Evolutionary conservation across 495 filamentous ascomycete species (phyloP).

Genomic region (Talaromyces thailandensis): DNA sequence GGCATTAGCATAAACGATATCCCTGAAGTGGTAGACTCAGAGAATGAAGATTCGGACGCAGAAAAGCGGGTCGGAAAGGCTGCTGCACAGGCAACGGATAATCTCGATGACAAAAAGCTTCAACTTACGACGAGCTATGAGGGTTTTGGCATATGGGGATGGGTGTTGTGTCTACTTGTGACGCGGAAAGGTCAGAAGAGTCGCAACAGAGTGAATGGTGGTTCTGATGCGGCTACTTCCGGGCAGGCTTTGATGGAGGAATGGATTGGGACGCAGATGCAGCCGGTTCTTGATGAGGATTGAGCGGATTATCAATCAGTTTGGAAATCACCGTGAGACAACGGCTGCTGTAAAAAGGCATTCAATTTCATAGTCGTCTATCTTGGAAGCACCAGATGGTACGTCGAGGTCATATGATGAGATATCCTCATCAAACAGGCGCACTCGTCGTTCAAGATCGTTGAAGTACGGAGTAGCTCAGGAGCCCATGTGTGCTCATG

Average conservation of each 20-base stretch:
- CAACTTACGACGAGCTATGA: constrained; percentile 79
- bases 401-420: too few species aligned
- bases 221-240: constrained; percentile 16
- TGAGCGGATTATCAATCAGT: constrained; percentile 1
- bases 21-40: constrained; percentile 13
- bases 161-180: constrained; percentile 83
- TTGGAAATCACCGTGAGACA: not conserved
- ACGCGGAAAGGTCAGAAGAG: constrained; percentile 50
- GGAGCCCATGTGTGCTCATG: too few species aligned
- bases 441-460: too few species aligned
- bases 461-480: too few species aligned
- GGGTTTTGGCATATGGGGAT: constrained; percentile 89
- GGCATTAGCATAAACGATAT: constrained; percentile 28
- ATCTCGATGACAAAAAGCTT: constrained; percentile 78
- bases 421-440: too few species aligned
- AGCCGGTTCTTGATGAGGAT: constrained; percentile 36
- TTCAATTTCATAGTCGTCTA: not conserved
- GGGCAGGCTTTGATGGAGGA: constrained; percentile 86
- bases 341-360: not conserved
- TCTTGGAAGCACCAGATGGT: not conserved
- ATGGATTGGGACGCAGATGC: constrained; percentile 71
- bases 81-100: not conserved
- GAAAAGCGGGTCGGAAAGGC: constrained; percentile 17
- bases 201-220: constrained; percentile 12
- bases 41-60: constrained; percentile 8